These are phyloP conservation scores for Carex littledalei DNA, from an alignment of 176 grass and related monocot species.

Conservation along the genomic window DNA sequence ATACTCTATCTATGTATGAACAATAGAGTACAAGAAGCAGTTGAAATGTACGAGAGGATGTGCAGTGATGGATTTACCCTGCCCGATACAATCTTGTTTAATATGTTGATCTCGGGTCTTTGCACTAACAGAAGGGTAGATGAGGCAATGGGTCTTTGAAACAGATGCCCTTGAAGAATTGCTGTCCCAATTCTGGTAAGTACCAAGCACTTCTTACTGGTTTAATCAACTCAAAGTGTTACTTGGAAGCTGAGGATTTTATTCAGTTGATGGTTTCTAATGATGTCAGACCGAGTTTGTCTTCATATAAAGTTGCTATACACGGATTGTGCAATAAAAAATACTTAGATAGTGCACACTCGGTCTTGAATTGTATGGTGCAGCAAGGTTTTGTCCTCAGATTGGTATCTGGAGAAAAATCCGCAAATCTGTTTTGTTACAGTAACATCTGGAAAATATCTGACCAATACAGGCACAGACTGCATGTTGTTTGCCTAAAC, in stretches of 20 bases:
- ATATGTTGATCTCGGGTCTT: slow-evolving; percentile 77
- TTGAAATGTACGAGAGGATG: slow-evolving; percentile 57
- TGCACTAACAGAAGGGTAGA: slow-evolving; percentile 48
- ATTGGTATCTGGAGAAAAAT: slow-evolving; percentile 76
- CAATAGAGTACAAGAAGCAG: slow-evolving; percentile 42
- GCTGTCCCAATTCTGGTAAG: slow-evolving; percentile 76
- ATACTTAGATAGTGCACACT: slow-evolving; percentile 45
- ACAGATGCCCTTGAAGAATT: slow-evolving; percentile 46
- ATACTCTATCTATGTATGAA: slow-evolving; percentile 61
- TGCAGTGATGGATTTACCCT: slow-evolving; percentile 29
- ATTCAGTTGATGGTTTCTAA: slow-evolving; percentile 52
- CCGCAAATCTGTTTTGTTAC: slow-evolving; percentile 27
- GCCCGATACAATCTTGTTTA: slow-evolving; percentile 64
- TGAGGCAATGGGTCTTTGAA: slow-evolving; percentile 48
- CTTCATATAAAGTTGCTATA: slow-evolving; percentile 67
- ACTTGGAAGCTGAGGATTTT: slow-evolving; percentile 47
- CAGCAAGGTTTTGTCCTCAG: slow-evolving; percentile 60
- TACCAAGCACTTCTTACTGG: slow-evolving; percentile 74
- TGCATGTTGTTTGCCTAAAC: neutral
- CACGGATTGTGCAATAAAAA: slow-evolving; percentile 65
- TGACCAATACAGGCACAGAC: neutral
- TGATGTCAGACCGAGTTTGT: slow-evolving; percentile 51
- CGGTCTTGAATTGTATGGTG: slow-evolving; percentile 70
- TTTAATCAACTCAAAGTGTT: slow-evolving; percentile 44
- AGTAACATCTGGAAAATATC: neutral